phyloP scores from a whole-genome alignment of 1,284 basidiomycete genomes.

The Trichosporon ovoides region DNA sequence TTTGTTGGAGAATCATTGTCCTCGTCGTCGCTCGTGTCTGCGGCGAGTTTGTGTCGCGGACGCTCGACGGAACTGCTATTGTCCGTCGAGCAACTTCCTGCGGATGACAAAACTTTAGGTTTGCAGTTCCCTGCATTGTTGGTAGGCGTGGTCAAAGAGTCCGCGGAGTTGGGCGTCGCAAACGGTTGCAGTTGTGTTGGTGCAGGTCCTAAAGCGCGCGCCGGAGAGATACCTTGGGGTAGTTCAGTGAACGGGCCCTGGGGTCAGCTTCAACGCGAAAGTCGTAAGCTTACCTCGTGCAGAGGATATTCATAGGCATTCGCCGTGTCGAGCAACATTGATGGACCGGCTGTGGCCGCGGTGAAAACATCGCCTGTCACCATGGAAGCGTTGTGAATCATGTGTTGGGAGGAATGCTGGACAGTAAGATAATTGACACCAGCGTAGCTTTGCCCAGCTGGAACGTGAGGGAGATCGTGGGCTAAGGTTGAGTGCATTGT shows the following conservation, averaged over 20 bases:
- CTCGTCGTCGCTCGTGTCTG: constrained; percentile 37
- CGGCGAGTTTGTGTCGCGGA: constrained; percentile 1
- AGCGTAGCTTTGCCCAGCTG: constrained; percentile 4
- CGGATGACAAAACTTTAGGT: constrained; percentile 7
- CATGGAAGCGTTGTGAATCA: constrained; percentile 20
- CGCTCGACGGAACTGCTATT: constrained; percentile 19
- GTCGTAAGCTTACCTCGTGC: not conserved
- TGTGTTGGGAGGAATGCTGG: constrained; percentile 9
- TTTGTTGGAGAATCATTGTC: constrained; percentile 40
- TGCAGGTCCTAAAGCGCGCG: constrained; percentile 42
- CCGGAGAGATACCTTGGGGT: constrained; percentile 40
- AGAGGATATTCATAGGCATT: constrained; percentile 9
- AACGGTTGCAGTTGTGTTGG: constrained; percentile 32
- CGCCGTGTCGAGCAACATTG: not conserved
- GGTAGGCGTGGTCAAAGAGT: constrained; percentile 14
- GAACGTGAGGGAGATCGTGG: not conserved
- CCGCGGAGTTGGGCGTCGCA: constrained; percentile 22
- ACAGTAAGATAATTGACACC: constrained; percentile 13
- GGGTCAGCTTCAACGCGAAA: not conserved
- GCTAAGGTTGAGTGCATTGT: not conserved
- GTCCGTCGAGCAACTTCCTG: constrained; percentile 9
- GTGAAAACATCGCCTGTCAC: constrained; percentile 33
- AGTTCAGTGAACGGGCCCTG: constrained; percentile 5
- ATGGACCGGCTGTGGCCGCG: not conserved
- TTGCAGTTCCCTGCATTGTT: constrained; percentile 4